Evolutionary conservation across 306 rosid genomes (phyloP), one percentile per base, ranked within the genome.

Genomic region (apple (Malus domestica)): DNA sequence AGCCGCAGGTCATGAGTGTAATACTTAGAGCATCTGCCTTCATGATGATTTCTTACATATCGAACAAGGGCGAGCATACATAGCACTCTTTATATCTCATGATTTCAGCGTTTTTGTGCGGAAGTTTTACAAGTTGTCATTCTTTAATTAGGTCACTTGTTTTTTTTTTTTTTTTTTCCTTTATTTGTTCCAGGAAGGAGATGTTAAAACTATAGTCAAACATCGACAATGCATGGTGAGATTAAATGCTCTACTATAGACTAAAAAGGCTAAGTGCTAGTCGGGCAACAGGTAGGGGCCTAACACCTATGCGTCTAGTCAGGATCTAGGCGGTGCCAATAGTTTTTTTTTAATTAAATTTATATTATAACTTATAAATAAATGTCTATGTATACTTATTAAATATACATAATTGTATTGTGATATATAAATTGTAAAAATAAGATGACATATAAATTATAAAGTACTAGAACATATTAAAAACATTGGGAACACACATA

Each of bases 261-360:
- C 42, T 38, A 38, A 38, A 7, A 0, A 38, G 42, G 10, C 2
- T 38, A 38, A 38, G 42, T 38, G 42, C 10, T 38, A 38, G 42
- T 38, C 42, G 42, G 0, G 0, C 42, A 0, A 0, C 42, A 0
- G 2, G 0, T 38, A 7, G 42, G 29, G 40, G 1, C 35, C 0
- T 33, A 5, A 33, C 1, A 1, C 9, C 9, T 35, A 6, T 2
- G 40, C 9, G 7, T 35, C 40, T 35, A 35, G 2, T 6, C 9
- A 0, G 2, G 9, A 35, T 35, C 40, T 35, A 35, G 2, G 2
- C 9, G 9, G 40, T 35, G 40, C 40, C 25, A 25, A 25, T 25
- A 25, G 25, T 25, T 33, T 33, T 35, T 35, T 35, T 35, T 35
- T 32, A 32, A 32, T 35, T 35, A 35, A 35, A 6, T 35, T 35